Evolutionary conservation across 2,329 filamentous ascomycete species (phyloP).

Genomic region (Xylariales sp.): DNA sequence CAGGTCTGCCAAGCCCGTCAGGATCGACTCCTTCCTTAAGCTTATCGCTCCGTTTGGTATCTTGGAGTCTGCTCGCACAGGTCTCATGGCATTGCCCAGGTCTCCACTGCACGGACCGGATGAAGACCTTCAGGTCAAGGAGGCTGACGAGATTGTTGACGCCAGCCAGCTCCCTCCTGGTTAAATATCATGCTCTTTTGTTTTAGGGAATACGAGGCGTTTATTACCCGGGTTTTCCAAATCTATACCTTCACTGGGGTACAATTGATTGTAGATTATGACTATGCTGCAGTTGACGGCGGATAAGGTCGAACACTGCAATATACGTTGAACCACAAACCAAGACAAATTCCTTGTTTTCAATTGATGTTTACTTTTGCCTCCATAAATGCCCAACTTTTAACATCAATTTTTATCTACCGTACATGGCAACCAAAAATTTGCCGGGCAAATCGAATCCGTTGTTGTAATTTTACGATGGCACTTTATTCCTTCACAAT

Average conservation of each 20-base stretch:
- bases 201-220: not conserved
- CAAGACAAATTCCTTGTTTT: too few species aligned
- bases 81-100: slow-evolving; percentile 92
- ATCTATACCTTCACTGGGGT: slow-evolving; percentile 12
- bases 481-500: slow-evolving; percentile 54
- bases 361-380: too few species aligned
- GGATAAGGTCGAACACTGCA: too few species aligned
- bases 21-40: slow-evolving; percentile 98
- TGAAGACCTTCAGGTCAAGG: slow-evolving; percentile 64
- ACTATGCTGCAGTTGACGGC: too few species aligned
- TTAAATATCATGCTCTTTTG: slow-evolving; percentile 39
- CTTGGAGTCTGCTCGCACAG: slow-evolving; percentile 90
- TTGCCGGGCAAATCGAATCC: too few species aligned
- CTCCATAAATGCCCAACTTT: too few species aligned
- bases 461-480: too few species aligned
- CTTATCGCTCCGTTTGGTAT: slow-evolving; percentile 92
- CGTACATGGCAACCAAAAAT: too few species aligned
- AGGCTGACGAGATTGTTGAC: slow-evolving; percentile 92
- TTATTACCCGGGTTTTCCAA: slow-evolving; percentile 8
- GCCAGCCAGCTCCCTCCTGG: slow-evolving; percentile 90
- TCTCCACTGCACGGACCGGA: slow-evolving; percentile 80
- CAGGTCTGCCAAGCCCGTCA: slow-evolving; percentile 84
- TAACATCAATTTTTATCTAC: too few species aligned
- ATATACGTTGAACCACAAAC: too few species aligned
- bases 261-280: slow-evolving; percentile 13